These are phyloP conservation scores for Tylopilus sp. DNA, from an alignment of 1,284 basidiomycete genomes.

Conservation along the genomic window DNA sequence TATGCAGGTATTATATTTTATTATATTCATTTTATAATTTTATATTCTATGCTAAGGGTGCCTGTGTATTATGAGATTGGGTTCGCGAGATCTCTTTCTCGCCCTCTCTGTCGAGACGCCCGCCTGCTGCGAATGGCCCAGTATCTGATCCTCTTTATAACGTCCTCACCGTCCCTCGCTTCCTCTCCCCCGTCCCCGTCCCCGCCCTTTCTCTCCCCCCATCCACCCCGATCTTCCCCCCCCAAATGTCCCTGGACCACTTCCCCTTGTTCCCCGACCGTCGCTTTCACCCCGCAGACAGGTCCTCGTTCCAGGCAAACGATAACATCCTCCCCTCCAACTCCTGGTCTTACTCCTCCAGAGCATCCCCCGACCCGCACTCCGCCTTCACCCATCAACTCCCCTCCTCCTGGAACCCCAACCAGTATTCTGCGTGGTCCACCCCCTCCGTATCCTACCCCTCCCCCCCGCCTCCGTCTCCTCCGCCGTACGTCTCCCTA, in stretches of 20 bases:
- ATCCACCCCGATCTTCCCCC: background rate
- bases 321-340: constrained; percentile 23
- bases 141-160: constrained; percentile 32
- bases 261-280: constrained; percentile 32
- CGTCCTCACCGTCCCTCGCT: constrained; percentile 10
- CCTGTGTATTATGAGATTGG: constrained; percentile 18
- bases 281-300: constrained; percentile 32
- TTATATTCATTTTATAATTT: background rate
- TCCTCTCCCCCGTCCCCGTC: constrained; percentile 13
- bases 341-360: constrained; percentile 28
- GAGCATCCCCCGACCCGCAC: constrained; percentile 21
- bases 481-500: constrained; percentile 27
- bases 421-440: constrained; percentile 24
- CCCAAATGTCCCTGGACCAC: constrained; percentile 32
- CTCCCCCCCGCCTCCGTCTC: constrained; percentile 22
- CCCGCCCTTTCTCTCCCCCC: background rate
- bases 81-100: constrained; percentile 18
- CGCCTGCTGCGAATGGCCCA: constrained; percentile 10
- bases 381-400: constrained; percentile 16
- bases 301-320: constrained; percentile 22
- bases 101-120: background rate
- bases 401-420: constrained; percentile 20
- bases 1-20: background rate
- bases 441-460: constrained; percentile 20
- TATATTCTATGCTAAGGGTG: background rate